Evolutionary conservation across 768 basidiomycete species (phyloP).

Genomic region (Chlorophyllum brunneum): DNA sequence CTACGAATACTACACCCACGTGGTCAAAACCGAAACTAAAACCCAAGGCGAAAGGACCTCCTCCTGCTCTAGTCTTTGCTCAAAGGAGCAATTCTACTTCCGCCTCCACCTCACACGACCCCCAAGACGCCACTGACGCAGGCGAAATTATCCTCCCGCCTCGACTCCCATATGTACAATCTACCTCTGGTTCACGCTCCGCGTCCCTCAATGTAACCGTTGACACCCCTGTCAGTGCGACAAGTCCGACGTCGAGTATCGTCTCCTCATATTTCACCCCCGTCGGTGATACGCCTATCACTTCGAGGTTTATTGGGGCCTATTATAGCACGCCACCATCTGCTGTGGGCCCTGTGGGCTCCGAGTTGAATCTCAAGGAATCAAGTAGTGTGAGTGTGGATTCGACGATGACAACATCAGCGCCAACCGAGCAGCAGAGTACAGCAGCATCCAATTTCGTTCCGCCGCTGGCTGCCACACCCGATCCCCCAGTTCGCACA

Average conservation of each 20-base stretch:
- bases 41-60: slow-evolving; percentile 2
- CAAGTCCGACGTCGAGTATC: slow-evolving; percentile 43
- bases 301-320: slow-evolving; percentile 11
- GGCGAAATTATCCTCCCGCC: background rate
- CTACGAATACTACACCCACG: slow-evolving; percentile 2
- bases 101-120: background rate
- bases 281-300: slow-evolving; percentile 26
- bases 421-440: background rate
- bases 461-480: slow-evolving; percentile 8
- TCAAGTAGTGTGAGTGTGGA: slow-evolving; percentile 3
- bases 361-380: background rate
- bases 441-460: background rate
- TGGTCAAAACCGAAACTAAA: background rate
- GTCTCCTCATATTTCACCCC: slow-evolving; percentile 52
- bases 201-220: slow-evolving; percentile 12
- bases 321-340: background rate
- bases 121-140: background rate
- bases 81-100: background rate
- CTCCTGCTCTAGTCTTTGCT: slow-evolving; percentile 6
- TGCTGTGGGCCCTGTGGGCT: background rate
- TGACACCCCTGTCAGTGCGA: slow-evolving; percentile 29
- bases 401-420: background rate
- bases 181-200: background rate
- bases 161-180: background rate
- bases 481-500: background rate